Conservation (phyloP, 2,329 filamentous ascomycete genomes). For the Leptosphaerulina australis region DNA sequence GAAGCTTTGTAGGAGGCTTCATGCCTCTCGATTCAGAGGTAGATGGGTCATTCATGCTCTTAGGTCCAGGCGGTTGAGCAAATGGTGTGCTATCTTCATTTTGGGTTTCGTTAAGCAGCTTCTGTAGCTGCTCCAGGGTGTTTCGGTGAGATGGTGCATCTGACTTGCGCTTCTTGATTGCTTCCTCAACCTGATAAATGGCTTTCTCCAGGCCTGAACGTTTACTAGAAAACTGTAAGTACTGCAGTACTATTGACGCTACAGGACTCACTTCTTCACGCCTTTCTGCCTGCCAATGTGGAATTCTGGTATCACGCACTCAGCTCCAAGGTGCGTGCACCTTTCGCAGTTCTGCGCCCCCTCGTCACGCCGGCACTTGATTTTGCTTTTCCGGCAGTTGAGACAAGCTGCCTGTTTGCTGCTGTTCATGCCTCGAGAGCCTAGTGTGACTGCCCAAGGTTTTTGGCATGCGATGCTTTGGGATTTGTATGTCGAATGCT, state of each 20-base stretch:
- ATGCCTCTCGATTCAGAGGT: slow-evolving; percentile 6
- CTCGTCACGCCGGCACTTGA: slow-evolving; percentile 62
- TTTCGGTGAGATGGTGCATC: slow-evolving; percentile 30
- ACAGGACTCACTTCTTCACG: slow-evolving; percentile 69
- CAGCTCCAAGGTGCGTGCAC: slow-evolving; percentile 62
- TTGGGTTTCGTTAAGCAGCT: slow-evolving; percentile 58
- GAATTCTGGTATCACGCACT: slow-evolving; percentile 71
- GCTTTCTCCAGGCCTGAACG: slow-evolving; percentile 76
- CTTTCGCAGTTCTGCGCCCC: slow-evolving; percentile 65
- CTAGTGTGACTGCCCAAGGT: not conserved
- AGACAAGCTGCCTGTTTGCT: slow-evolving; percentile 63
- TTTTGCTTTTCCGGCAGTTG: slow-evolving; percentile 70
- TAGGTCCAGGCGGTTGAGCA: not conserved
- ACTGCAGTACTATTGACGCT: not conserved
- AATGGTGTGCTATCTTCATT: slow-evolving; percentile 25
- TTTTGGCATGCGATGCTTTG: slow-evolving; percentile 7
- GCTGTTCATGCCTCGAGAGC: slow-evolving; percentile 24
- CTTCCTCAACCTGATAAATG: slow-evolving; percentile 74
- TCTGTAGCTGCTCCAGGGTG: slow-evolving; percentile 51
- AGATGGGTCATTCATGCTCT: slow-evolving; percentile 13
- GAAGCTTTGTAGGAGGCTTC: slow-evolving; percentile 21
- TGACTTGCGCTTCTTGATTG: slow-evolving; percentile 49
- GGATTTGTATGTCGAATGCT: not conserved
- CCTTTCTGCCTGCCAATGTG: slow-evolving; percentile 76
- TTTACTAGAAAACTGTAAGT: slow-evolving; percentile 59